Base-by-base conservation (phyloP, 2,329 filamentous ascomycete genomes). In the Fusarium mundagurra region DNA sequence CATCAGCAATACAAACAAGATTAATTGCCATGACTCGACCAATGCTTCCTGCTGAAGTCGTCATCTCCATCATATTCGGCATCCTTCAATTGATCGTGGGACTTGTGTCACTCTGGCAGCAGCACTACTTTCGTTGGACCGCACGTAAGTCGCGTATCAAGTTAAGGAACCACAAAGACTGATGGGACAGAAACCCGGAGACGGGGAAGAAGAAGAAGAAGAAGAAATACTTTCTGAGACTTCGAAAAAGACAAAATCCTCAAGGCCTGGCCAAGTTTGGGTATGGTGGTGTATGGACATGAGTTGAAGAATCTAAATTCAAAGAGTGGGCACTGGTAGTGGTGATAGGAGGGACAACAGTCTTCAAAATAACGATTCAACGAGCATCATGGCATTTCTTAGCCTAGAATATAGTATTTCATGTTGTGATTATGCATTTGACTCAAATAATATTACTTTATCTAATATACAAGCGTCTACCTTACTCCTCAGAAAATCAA, bases 401-500 rank as follows among this genome's bases (percentile, higher is more conserved):
- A 11, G 8, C 12, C 6, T 14, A 34, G 17, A 8, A 14, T 27
- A 20, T 16, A 16, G 8, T 24, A 27, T 20, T 14, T 34, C 4
- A 10, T 10, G 4, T 38, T 20, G 20, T 31, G 45, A 50, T 50
- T 33, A 9, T 13, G 8, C 33, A 50, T 50, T n/a, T 18, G 8
- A 5, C 10, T 33, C 11, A 13, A 1, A 7, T 17, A 33, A n/a
- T 54, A 18, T 13, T 6, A 22, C 11, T 39, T 8, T 20, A 54
- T 22, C 3, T 29, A 27, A 29, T 38, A 17, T 54, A 29, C 51
- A 54, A 16, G 3, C 1, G 5, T 17, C 3, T 14, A 1, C 34
- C n/a, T 2, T 17, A 6, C 33, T 22, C 43, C 20, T 63, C 14
- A 74, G 7, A 70, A 75, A 34, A 72, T 67, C 34, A 77, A 65